phyloP scores from a whole-genome alignment of 148 eudicot genomes.

The Pouteria glomerata region DNA sequence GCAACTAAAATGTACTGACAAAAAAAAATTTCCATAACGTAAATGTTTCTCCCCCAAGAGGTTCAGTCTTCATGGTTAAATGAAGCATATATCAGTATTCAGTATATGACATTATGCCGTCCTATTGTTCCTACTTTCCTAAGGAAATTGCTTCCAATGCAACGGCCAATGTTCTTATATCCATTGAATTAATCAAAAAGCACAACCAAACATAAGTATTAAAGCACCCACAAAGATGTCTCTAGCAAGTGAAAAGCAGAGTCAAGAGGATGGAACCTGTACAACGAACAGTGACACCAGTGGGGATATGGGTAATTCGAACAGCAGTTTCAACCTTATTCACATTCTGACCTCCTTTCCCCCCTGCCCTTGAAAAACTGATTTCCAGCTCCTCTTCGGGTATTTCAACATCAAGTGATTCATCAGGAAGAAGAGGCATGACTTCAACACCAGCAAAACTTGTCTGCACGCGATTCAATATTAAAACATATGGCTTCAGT shows the following conservation, averaged over 20 bases:
- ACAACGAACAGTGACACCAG: conserved; percentile 84
- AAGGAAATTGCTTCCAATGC: not conserved
- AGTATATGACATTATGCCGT: too few species aligned
- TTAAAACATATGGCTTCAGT: not conserved
- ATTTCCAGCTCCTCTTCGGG: conserved; percentile 95
- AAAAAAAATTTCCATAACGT: too few species aligned
- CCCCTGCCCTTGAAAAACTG: conserved; percentile 79
- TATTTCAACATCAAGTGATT: conserved; percentile 71
- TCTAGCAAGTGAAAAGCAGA: not conserved
- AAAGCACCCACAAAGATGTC: too few species aligned
- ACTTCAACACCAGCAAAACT: conserved; percentile 96
- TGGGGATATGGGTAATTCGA: conserved; percentile 90
- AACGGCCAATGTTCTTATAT: not conserved
- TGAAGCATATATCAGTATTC: too few species aligned
- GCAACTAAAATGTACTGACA: too few species aligned
- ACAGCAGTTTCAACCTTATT: conserved; percentile 99
- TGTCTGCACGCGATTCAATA: conserved; percentile 44
- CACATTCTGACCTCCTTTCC: conserved; percentile 95
- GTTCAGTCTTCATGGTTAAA: too few species aligned
- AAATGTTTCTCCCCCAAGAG: too few species aligned
- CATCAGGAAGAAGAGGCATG: conserved; percentile 98
- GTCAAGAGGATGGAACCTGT: conserved; percentile 50
- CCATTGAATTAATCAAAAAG: not conserved
- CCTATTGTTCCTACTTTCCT: not conserved
- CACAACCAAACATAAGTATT: not conserved